A percentile compares a stretch with the other conserved stretches of the same genome.
phyloP scores from a whole-genome alignment of 192 early-diverging fungal species.

The Chytriomyces hyalinus region DNA sequence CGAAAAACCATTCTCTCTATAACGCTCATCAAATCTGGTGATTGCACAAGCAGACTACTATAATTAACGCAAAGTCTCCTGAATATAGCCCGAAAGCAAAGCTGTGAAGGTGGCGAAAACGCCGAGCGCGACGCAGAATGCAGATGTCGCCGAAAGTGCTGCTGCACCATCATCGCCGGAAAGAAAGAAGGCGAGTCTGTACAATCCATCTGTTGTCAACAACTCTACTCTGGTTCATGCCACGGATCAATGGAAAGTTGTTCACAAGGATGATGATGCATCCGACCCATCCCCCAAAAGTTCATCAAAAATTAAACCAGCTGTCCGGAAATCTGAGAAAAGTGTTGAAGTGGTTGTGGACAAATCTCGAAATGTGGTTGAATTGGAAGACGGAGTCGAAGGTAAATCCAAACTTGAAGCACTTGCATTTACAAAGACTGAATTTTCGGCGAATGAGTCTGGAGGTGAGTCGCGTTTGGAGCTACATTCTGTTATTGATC shows the following conservation, averaged over 20 bases:
- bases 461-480: neutral
- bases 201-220: slow-evolving; percentile 18
- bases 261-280: neutral
- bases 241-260: slow-evolving; percentile 22
- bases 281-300: neutral
- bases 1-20: neutral
- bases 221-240: slow-evolving; percentile 7
- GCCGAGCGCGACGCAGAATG: neutral
- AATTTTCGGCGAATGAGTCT: slow-evolving; percentile 4
- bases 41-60: neutral
- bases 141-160: neutral
- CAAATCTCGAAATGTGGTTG: neutral
- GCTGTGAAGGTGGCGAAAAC: neutral
- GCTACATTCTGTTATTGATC: neutral
- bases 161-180: slow-evolving; percentile 4
- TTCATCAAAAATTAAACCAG: neutral
- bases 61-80: slow-evolving; percentile 1
- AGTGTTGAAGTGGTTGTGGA: slow-evolving; percentile 8
- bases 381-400: neutral
- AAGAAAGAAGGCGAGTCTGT: slow-evolving; percentile 15
- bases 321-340: neutral
- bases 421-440: neutral
- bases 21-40: neutral
- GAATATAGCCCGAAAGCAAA: neutral
- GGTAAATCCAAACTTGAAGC: neutral